A percentile compares a stretch with the other conserved stretches of the same genome.
These are phyloP conservation scores for Phanerodontia chrysosporium DNA, from an alignment of 768 basidiomycete species.

Conservation along the genomic window DNA sequence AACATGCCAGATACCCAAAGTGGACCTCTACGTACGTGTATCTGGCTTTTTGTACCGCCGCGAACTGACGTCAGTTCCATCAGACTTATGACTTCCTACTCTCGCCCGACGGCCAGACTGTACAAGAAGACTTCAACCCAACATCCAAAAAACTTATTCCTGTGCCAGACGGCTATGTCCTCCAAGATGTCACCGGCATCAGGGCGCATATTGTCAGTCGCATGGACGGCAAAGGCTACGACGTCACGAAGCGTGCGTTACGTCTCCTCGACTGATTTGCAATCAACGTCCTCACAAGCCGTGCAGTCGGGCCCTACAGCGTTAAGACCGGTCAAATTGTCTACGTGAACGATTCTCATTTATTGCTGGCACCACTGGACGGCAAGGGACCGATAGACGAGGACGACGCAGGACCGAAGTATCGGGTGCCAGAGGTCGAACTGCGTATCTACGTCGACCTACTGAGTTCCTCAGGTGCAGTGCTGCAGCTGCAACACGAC, in stretches of 20 bases:
- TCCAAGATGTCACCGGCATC: conserved; percentile 77
- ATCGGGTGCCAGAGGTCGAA: conserved; percentile 42
- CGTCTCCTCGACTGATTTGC: background rate
- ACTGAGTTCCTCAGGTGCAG: conserved; percentile 42
- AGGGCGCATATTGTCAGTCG: conserved; percentile 74
- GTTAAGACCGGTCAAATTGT: conserved; percentile 80
- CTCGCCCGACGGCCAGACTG: conserved; percentile 49
- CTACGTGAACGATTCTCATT: conserved; percentile 66
- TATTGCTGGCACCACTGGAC: conserved; percentile 33
- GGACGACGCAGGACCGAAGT: conserved; percentile 5
- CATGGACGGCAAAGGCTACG: conserved; percentile 81
- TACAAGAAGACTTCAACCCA: conserved; percentile 69
- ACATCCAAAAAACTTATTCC: conserved; percentile 58
- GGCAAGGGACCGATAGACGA: conserved; percentile 26
- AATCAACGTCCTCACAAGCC: background rate
- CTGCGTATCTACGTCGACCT: conserved; percentile 56
- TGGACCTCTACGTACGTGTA: conserved; percentile 62
- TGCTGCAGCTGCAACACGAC: conserved; percentile 34
- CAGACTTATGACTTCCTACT: conserved; percentile 84
- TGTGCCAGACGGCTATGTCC: conserved; percentile 64
- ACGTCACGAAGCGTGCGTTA: conserved; percentile 72
- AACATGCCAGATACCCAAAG: conserved; percentile 69
- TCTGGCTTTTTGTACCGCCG: background rate
- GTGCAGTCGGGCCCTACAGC: conserved; percentile 73
- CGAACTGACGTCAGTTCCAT: conserved; percentile 2